Evolutionary conservation across 176 grass and related monocot genomes (phyloP), one percentile per base, ranked within the genome.

Genomic region (Rhynchospora breviuscula): DNA sequence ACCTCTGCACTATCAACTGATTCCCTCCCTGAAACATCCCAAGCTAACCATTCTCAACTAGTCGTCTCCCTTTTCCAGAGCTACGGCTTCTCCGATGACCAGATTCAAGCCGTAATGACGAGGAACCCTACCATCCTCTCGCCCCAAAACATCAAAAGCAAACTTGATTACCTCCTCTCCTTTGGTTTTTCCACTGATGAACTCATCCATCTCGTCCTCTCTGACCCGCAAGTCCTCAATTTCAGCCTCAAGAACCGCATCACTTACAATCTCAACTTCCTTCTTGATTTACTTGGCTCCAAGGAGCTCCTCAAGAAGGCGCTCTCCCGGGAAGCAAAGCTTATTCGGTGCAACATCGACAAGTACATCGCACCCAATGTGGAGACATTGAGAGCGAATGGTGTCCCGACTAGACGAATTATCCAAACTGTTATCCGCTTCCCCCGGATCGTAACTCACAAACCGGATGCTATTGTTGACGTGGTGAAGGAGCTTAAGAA

Each of bases 111-210:
- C 21, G 45, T 68, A 7, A 14, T 70, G 33, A 48, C 61, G 62
- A 0, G 6, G 1, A 4, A 14, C 25, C 19, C 78, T 33, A 0
- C 5, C 26, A 0, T 91, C 26, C 87, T 94, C 83, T 10, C n/a
- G 49, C 10, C 77, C 85, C 8, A 65, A 85, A n/a, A 59, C 49
- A 8, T 94, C 45, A 80, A 80, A 1, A 84, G 86, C 77, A 91
- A 94, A 78, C 80, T 94, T 58, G 92, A 91, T 7, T 71, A 87
- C 48, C 83, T 91, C 49, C 63, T 25, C 58, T 11, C 17, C 19
- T 84, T 84, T 45, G 81, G 81, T 23, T 84, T 52, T 63, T 71
- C 81, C 35, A n/a, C 12, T 11, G 18, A 25, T 15, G 45, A 49
- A 14, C 61, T 84, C 35, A 29, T 71, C 12, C 9, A 3, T 7